phyloP scores from a whole-genome alignment of 2,329 filamentous ascomycete species.

The Fonsecaea pugnacius region DNA sequence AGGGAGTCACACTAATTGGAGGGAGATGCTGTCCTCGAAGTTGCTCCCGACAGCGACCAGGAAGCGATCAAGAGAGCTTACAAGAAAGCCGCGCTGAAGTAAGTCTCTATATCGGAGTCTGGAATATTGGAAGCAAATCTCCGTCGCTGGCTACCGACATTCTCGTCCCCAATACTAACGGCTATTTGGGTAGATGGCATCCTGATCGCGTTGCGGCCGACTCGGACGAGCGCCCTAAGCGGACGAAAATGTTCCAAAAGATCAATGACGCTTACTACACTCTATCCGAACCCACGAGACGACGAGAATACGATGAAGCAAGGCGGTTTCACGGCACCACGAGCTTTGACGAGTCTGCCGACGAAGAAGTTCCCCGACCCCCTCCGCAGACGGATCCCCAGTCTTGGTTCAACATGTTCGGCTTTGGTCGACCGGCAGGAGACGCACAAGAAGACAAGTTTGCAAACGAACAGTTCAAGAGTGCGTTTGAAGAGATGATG shows the following conservation, averaged over 20 bases:
- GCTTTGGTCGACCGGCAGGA: slow-evolving; percentile 53
- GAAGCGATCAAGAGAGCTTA: slow-evolving; percentile 92
- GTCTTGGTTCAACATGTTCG: slow-evolving; percentile 73
- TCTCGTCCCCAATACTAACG: not conserved
- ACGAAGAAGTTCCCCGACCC: slow-evolving; percentile 36
- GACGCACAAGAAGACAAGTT: slow-evolving; percentile 51
- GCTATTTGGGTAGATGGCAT: slow-evolving; percentile 60
- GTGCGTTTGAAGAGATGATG: slow-evolving; percentile 88
- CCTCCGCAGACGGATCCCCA: slow-evolving; percentile 53
- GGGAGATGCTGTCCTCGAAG: slow-evolving; percentile 62
- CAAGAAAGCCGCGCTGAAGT: slow-evolving; percentile 85
- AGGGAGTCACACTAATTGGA: not conserved
- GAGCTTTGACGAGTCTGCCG: slow-evolving; percentile 55
- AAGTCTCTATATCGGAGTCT: not conserved
- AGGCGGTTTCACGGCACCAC: slow-evolving; percentile 60
- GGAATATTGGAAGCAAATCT: not conserved
- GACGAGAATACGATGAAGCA: slow-evolving; percentile 82
- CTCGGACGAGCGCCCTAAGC: slow-evolving; percentile 77
- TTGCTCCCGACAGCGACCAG: slow-evolving; percentile 73
- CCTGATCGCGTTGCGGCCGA: slow-evolving; percentile 85
- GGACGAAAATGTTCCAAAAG: slow-evolving; percentile 87
- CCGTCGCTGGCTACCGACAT: not conserved
- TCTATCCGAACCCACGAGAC: slow-evolving; percentile 75
- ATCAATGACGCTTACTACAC: slow-evolving; percentile 95
- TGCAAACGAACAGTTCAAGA: slow-evolving; percentile 82